A percentile compares a stretch with the other conserved stretches of the same genome.
These are phyloP conservation scores for Aspergillus neotritici DNA, from an alignment of 2,329 filamentous ascomycete genomes.

Conservation along the genomic window DNA sequence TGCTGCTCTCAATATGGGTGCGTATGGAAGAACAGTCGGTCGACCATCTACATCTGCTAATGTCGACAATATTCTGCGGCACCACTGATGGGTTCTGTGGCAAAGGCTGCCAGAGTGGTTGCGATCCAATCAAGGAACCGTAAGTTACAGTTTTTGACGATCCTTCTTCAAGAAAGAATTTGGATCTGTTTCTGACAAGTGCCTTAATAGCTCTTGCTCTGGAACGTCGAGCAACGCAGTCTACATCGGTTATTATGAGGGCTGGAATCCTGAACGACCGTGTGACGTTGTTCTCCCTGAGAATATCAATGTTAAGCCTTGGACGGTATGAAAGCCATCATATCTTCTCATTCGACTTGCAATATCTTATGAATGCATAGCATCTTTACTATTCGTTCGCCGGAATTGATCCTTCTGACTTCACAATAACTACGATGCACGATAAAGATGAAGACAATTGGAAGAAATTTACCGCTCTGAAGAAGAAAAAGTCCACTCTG, in stretches of 20 bases:
- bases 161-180: neutral
- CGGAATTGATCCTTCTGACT: neutral
- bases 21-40: too few species aligned
- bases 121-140: conserved; percentile 5
- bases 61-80: too few species aligned
- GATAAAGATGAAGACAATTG: conserved; percentile 2
- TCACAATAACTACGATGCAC: conserved; percentile 3
- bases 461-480: conserved; percentile 4
- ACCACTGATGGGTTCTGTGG: conserved; percentile 11
- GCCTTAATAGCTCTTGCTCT: conserved; percentile 3
- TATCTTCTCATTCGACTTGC: too few species aligned
- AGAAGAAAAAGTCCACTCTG: conserved; percentile 10
- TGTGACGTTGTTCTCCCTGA: conserved; percentile 7
- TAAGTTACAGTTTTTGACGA: neutral
- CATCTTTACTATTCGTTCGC: conserved; percentile 11
- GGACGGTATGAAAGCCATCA: conserved; percentile 4
- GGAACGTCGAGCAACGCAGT: conserved; percentile 6
- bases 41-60: too few species aligned
- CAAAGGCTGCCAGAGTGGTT: conserved; percentile 4
- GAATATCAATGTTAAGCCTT: conserved; percentile 9
- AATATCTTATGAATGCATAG: too few species aligned
- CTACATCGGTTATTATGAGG: conserved; percentile 14
- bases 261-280: conserved; percentile 4
- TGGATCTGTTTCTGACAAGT: neutral
- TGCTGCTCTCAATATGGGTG: conserved; percentile 14